Evolutionary conservation across 371 early-diverging fungal genomes (phyloP), one percentile per base, ranked within the genome.

Genomic region (Mortierella sp.): DNA sequence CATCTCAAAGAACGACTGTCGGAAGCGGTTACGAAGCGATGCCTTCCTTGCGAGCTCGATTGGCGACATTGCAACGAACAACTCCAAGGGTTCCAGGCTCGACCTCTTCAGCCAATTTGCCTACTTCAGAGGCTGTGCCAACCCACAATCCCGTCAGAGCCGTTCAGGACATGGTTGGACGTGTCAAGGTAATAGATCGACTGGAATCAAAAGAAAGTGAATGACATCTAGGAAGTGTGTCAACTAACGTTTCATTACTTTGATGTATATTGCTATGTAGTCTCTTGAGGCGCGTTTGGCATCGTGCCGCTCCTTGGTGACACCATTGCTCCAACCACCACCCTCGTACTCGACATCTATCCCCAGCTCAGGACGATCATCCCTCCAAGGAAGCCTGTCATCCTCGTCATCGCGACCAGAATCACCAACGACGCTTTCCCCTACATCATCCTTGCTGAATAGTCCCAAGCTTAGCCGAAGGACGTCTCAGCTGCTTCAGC

Each of bases 111-210:
- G n/a, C n/a, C n/a, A n/a, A n/a, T n/a, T n/a, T n/a, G n/a, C n/a
- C n/a, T n/a, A n/a, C n/a, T n/a, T n/a, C n/a, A n/a, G n/a, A n/a
- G n/a, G n/a, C n/a, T n/a, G n/a, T n/a, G n/a, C n/a, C n/a, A n/a
- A n/a, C n/a, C n/a, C n/a, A n/a, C n/a, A 90, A 88, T 62, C 87
- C 88, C 4, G 88, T 90, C 24, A 84, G 81, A 34, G 88, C 88
- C 89, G 89, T 88, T 14, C 88, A 88, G 71, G 89, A 90, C 22
- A 90, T 90, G 86, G 87, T 90, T 21, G 85, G 88, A 31, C 81
- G 90, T 22, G 90, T 90, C 47, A 87, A 88, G 82, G 89, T 87
- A 83, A 28, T 28, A 12, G 28, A 27, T 9, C 39, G 16, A 4
- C 2, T 45, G 21, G 24, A 44, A 27, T 16, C 16, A n/a, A 17